A percentile compares a stretch with the other conserved stretches of the same genome.
These are phyloP conservation scores for Exophiala aquamarina DNA, from an alignment of 2,329 filamentous ascomycete genomes.

Conservation along the genomic window DNA sequence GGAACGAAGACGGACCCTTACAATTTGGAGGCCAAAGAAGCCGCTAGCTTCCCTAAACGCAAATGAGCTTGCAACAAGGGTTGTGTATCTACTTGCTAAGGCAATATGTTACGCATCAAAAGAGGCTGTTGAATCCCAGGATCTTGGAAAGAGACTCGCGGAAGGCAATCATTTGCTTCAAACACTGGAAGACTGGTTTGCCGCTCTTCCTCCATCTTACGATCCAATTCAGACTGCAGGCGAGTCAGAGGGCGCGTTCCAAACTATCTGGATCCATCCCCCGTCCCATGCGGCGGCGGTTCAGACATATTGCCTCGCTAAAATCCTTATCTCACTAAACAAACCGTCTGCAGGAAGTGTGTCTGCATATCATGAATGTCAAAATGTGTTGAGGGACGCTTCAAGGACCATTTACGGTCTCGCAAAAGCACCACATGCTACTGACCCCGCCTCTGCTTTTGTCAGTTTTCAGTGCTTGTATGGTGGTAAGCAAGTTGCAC, in stretches of 20 bases:
- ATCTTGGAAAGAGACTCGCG: slow-evolving; percentile 45
- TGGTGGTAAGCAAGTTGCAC: slow-evolving; percentile 1
- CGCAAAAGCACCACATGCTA: slow-evolving; percentile 26
- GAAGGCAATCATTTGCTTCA: slow-evolving; percentile 48
- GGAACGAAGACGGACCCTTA: slow-evolving; percentile 56
- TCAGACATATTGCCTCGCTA: slow-evolving; percentile 54
- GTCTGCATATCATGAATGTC: slow-evolving; percentile 42
- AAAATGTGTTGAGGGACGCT: slow-evolving; percentile 20
- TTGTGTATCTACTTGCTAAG: slow-evolving; percentile 57
- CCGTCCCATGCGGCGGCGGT: slow-evolving; percentile 49
- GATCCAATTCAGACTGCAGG: slow-evolving; percentile 38
- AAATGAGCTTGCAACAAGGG: slow-evolving; percentile 54
- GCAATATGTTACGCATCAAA: slow-evolving; percentile 59
- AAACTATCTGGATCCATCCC: slow-evolving; percentile 54
- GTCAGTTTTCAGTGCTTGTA: slow-evolving; percentile 31
- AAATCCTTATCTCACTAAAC: slow-evolving; percentile 54
- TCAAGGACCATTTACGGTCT: slow-evolving; percentile 32
- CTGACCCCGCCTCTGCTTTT: slow-evolving; percentile 26
- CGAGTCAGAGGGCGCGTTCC: slow-evolving; percentile 36
- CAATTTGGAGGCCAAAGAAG: slow-evolving; percentile 58
- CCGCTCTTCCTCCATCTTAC: slow-evolving; percentile 44
- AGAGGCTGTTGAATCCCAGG: slow-evolving; percentile 47
- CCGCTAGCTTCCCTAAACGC: slow-evolving; percentile 48
- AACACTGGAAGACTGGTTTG: slow-evolving; percentile 53
- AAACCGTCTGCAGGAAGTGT: slow-evolving; percentile 52